Base-by-base conservation (phyloP, 306 rosid genomes). In the Gillenia trifoliata region DNA sequence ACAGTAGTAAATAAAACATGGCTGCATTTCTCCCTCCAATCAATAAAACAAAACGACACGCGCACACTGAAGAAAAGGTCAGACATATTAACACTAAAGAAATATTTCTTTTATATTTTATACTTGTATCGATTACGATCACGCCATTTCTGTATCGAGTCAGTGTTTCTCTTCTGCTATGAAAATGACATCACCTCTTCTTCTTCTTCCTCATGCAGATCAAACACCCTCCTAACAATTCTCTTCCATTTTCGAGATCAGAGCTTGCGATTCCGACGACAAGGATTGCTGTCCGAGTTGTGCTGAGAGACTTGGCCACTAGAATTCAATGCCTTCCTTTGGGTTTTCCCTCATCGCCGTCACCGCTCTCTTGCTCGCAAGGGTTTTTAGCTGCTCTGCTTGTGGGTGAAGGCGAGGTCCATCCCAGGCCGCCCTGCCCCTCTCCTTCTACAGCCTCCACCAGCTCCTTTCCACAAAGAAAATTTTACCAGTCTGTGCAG, bases 251-350 rank as follows among this genome's bases (percentile, higher is more conserved):
- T 8, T 75, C 82, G 3, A 62, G 66, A 8, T 74, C 77, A 28
- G 16, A 20, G 17, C 61, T n/a, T 78, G 78, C 72, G 29, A 43
- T 67, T 36, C 41, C n/a, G n/a, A n/a, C n/a, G n/a, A n/a, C n/a
- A n/a, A n/a, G n/a, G n/a, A n/a, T n/a, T n/a, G n/a, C n/a, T n/a
- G n/a, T n/a, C n/a, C 61, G 81, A 11, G 70, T 85, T 49, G 40
- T 92, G 40, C 72, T 92, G 34, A 75, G 57, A 15, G 96, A 92
- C 80, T 70, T 87, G 2, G 88, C 80, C 11, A 56, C 78, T 16
- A 30, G 98, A 92, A 29, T 36, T 90, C 92, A 92, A 92, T 65
- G 98, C 92, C 0, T 87, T 90, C 66, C 84, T 88, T 0, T 92
- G 98, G 98, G 11, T n/a, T 87, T 25, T 73, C 74, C 33, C 88